phyloP scores from a whole-genome alignment of 768 basidiomycete species.

The Dictyophora rubrovolvata region DNA sequence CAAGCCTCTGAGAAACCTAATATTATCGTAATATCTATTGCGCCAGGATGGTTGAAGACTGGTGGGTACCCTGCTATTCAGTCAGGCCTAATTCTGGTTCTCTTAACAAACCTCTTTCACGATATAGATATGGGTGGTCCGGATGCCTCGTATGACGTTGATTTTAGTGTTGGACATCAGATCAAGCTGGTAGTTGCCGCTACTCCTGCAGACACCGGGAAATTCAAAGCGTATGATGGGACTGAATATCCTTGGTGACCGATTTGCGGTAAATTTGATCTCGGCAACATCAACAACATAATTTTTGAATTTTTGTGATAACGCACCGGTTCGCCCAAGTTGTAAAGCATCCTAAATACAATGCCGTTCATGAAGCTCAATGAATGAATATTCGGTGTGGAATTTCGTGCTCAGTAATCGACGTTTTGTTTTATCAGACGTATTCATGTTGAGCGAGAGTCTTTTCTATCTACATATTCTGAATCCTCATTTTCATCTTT shows the following conservation, averaged over 20 bases:
- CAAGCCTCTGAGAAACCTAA: constrained; percentile 25
- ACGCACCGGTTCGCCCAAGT: too few species aligned
- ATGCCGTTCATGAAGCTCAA: too few species aligned
- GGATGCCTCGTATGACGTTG: constrained; percentile 20
- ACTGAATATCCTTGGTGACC: constrained; percentile 22
- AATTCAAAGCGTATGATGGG: constrained; percentile 24
- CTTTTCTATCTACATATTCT: too few species aligned
- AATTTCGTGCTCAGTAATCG: too few species aligned
- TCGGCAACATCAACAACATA: too few species aligned
- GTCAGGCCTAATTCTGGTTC: not conserved
- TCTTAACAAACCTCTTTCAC: not conserved
- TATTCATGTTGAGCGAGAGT: too few species aligned
- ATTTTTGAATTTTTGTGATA: too few species aligned
- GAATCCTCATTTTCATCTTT: too few species aligned
- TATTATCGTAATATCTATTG: constrained; percentile 22
- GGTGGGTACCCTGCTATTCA: constrained; percentile 15
- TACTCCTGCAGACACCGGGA: constrained; percentile 21
- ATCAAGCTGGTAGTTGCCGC: constrained; percentile 19
- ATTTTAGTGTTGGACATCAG: constrained; percentile 22
- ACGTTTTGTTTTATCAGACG: too few species aligned
- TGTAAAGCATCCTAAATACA: too few species aligned
- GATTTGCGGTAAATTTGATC: too few species aligned
- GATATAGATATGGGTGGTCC: constrained; percentile 26
- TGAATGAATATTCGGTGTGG: too few species aligned
- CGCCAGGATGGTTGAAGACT: constrained; percentile 33